Base-by-base conservation (phyloP, 2,329 filamentous ascomycete species). In the Dryadomyces quercus-mongolicae region DNA sequence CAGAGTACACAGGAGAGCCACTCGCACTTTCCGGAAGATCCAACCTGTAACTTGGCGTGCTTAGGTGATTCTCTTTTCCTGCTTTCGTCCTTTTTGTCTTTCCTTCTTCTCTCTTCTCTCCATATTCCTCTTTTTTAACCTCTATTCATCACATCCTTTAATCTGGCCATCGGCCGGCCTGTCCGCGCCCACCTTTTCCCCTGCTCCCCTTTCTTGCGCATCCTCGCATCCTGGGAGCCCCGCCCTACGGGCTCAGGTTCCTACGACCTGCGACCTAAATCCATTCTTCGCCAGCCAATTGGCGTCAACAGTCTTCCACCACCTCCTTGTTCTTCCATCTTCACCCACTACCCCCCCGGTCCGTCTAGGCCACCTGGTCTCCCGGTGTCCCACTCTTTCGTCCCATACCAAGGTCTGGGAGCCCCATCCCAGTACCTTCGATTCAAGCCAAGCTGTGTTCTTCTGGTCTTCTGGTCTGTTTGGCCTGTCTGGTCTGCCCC, bases 11-110 rank as follows among this genome's bases (percentile, higher is more conserved):
- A 31, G 8, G 25, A 31, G n/a, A 12, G 8, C 25, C 49, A 16
- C 25, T 51, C 65, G 66, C 44, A 20, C 55, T 54, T 22, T 20
- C 44, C 44, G 44, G 13, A 46, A 13, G 13, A 46, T n/a, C n/a
- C n/a, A n/a, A n/a, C n/a, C n/a, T n/a, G n/a, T n/a, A n/a, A n/a
- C n/a, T n/a, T n/a, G n/a, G n/a, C n/a, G n/a, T n/a, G n/a, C n/a
- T n/a, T n/a, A n/a, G n/a, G n/a, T n/a, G n/a, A n/a, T 15, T 25
- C 49, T 55, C 52, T 51, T 51, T 51, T 55, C 16, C 46, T 31
- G 46, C 51, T 38, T 21, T 43, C 40, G n/a, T n/a, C n/a, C n/a
- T n/a, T n/a, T n/a, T 31, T 31, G 25, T 31, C 8, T 31, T 8
- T 8, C 47, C 20, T 46, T 9, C 16, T 21, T 46, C 44, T 46